Base-by-base conservation (phyloP, 1,139 yeast genomes). In the Debaryomyces coudertii region DNA sequence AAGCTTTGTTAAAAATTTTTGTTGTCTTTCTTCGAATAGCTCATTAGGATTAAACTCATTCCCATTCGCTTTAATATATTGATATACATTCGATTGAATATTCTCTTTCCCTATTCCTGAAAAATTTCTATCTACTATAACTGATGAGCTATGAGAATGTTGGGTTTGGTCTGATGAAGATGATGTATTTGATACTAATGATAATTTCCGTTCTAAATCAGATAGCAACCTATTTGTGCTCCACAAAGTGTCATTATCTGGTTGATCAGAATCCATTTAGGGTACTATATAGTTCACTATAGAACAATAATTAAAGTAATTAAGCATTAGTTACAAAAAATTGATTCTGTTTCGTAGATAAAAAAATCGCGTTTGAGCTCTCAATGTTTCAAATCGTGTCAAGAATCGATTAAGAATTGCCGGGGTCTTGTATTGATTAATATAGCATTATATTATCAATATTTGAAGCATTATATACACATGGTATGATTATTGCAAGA, bases 1-100 rank as follows among this genome's bases (percentile, higher is more conserved):
- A 40, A 68, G 68, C 15, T 60, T 63, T 20, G 76, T 68, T 50
- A 68, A 57, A 45, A 68, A 66, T 49, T 58, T 60, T 37, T 56
- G 53, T 52, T 69, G 72, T 42, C 77, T 61, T 43, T 73, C 74
- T 11, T 66, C 61, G 48, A 59, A 74, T 40, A 74, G 56, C 31
- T 66, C 72, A 40, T 55, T 52, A 16, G 53, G 50, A 40, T 59
- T 57, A 40, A 49, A 45, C 15, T 39, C 48, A 38, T 50, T 46
- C 23, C 56, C 59, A 39, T 58, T 58, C 35, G 54, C 56, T 35
- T 60, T 61, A 43, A 69, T 65, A 45, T 66, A 65, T 48, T 56
- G 61, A 15, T 69, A 54, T 27, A 71, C 76, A 25, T 60, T 57
- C 47, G 67, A 62, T 43, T 63, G 65, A 40, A 68, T 59, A 46